Conservation (phyloP, 441 rosid species). For the Isatis lusitanica region DNA sequence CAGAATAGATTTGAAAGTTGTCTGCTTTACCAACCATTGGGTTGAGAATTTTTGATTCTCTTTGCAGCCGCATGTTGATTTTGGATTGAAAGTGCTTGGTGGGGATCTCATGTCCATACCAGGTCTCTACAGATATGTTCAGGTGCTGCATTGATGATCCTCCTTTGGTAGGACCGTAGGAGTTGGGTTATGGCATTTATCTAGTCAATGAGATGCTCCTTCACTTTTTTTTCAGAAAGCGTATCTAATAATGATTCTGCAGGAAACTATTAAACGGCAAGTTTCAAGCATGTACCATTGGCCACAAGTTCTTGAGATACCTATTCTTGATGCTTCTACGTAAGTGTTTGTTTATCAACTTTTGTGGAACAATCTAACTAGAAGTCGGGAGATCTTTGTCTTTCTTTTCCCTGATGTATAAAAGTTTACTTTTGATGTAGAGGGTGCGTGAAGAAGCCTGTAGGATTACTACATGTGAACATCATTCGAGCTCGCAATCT, state of each 20-base stretch:
- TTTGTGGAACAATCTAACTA: not conserved
- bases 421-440: constrained; percentile 33
- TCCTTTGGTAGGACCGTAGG: constrained; percentile 36
- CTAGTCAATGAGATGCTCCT: constrained; percentile 6
- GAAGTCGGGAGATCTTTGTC: not conserved
- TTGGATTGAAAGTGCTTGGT: constrained; percentile 81
- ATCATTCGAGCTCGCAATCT: constrained; percentile 73
- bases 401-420: constrained; percentile 18
- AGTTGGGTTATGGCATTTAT: constrained; percentile 20
- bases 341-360: constrained; percentile 40
- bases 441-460: constrained; percentile 64
- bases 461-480: constrained; percentile 81
- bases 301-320: constrained; percentile 76
- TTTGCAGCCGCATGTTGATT: constrained; percentile 86
- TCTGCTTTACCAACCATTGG: not conserved
- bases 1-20: not conserved
- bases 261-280: constrained; percentile 68
- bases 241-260: constrained; percentile 35
- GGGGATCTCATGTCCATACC: constrained; percentile 96
- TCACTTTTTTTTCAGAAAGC: not conserved
- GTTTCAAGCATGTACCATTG: constrained; percentile 72
- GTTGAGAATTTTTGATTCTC: constrained; percentile 5
- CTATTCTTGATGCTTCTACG: constrained; percentile 74
- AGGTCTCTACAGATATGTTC: constrained; percentile 80
- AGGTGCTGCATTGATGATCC: constrained; percentile 68